Evolutionary conservation across 805 yeast species (phyloP), one percentile per base, ranked within the genome.

Genomic region (Yamadazyma sp.): DNA sequence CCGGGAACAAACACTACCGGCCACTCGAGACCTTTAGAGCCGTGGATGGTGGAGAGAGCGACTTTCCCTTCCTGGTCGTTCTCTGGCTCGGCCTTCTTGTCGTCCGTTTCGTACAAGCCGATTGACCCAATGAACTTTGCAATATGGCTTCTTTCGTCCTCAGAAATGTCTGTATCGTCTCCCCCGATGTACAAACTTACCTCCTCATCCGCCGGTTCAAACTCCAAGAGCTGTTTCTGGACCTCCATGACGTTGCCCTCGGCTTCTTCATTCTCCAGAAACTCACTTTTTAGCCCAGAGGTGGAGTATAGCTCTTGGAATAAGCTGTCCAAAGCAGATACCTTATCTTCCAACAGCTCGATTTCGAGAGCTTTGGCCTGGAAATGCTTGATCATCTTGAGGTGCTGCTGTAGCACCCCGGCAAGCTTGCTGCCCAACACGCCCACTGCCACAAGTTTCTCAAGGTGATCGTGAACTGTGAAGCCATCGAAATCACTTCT

Each of bases 11-110:
- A 86, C 0, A 91, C 97, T 10, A 86, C 77, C 0, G 95, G 91
- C 97, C 98, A 91, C 55, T 91, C 99, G 2, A 90, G 67, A 1
- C 99, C 99, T 56, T 91, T 91, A 1, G 97, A 80, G 0, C 89
- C 87, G 55, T 91, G 99, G 9, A 91, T 83, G 0, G 98, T 93
- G 0, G 95, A 83, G 0, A 91, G 37, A 4, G 71, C 60, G 35
- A 50, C 64, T 42, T 53, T 60, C 5, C 62, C 62, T 6, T 44
- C 34, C 2, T 37, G 38, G 4, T 35, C 36, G 3, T 41, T 32
- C 1, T 38, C 28, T 5, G 45, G 46, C 12, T 52, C 53, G 5
- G 45, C 48, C 3, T 57, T 64, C 10, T 48, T 46, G 4, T 38
- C 37, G 5, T 17, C 24, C 1, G 54, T 45, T 35, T 65, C 70